A percentile compares a stretch with the other conserved stretches of the same genome.
These are phyloP conservation scores for Boletus rubropictus DNA, from an alignment of 768 basidiomycete genomes.

Conservation along the genomic window DNA sequence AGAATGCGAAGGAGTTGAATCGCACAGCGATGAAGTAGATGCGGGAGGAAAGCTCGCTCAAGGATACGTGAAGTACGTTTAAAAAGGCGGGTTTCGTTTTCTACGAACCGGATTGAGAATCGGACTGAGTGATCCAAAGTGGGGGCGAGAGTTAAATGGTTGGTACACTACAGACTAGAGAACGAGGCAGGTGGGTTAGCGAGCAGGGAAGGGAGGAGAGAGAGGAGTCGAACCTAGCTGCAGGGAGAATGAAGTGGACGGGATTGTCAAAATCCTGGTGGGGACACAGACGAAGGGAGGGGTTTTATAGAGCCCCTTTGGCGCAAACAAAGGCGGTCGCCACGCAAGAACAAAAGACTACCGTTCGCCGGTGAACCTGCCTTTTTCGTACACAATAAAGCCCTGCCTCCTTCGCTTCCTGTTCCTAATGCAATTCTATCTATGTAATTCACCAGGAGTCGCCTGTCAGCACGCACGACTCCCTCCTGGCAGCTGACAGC, in stretches of 20 bases:
- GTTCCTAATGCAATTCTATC: conserved; percentile 9
- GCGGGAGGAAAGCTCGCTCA: conserved; percentile 23
- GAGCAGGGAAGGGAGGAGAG: neutral
- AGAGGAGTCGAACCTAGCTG: conserved; percentile 27
- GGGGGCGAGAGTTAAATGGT: neutral
- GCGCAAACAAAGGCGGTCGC: conserved; percentile 21
- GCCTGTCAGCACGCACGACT: conserved; percentile 56
- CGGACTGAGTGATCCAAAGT: conserved; percentile 21
- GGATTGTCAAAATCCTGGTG: conserved; percentile 37
- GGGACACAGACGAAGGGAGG: neutral
- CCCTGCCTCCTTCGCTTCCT: conserved; percentile 16
- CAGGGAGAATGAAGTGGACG: conserved; percentile 13
- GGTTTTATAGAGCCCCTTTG: conserved; percentile 25
- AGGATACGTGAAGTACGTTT: conserved; percentile 24
- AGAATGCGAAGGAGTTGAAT: conserved; percentile 24
- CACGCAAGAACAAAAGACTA: conserved; percentile 32
- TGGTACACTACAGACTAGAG: conserved; percentile 24
- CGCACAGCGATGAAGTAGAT: conserved; percentile 29
- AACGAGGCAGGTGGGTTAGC: conserved; percentile 6
- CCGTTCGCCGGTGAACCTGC: conserved; percentile 11
- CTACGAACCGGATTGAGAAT: conserved; percentile 22
- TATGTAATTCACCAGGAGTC: conserved; percentile 22
- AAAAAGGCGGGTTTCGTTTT: conserved; percentile 4
- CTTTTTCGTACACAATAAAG: conserved; percentile 30
- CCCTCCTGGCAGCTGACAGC: conserved; percentile 82